Conservation (phyloP, 2,329 filamentous ascomycete species). For the Phyllosticta citrichinensis region DNA sequence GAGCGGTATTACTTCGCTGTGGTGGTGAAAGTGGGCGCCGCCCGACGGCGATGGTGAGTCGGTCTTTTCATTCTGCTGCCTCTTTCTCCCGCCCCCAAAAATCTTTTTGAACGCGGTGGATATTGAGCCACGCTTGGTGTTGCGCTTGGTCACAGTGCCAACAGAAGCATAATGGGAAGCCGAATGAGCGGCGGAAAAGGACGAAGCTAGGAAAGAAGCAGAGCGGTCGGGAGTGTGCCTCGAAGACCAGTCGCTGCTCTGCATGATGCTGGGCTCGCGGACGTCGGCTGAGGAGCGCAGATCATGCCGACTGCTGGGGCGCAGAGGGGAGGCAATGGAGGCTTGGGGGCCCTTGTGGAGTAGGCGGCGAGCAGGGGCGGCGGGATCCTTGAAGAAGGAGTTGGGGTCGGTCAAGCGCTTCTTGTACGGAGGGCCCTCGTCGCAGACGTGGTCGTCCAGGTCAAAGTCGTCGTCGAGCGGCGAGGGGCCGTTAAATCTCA, state of each 20-base stretch:
- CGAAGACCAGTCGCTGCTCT: slow-evolving; percentile 13
- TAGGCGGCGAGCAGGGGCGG: neutral
- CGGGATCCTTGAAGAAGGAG: neutral
- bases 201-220: slow-evolving; percentile 9
- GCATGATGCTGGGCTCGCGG: slow-evolving; percentile 17
- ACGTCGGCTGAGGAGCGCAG: slow-evolving; percentile 17
- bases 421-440: slow-evolving; percentile 10
- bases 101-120: slow-evolving; percentile 28
- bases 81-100: slow-evolving; percentile 23
- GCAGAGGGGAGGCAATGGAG: neutral
- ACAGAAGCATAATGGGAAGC: slow-evolving; percentile 21
- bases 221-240: neutral
- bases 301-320: slow-evolving; percentile 4
- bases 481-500: slow-evolving; percentile 30
- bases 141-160: slow-evolving; percentile 15
- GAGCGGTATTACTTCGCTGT: slow-evolving; percentile 20
- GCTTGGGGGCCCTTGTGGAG: slow-evolving; percentile 6
- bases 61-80: slow-evolving; percentile 19
- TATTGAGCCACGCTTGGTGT: slow-evolving; percentile 25
- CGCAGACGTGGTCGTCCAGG: slow-evolving; percentile 5
- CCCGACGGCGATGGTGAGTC: neutral
- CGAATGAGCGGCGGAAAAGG: slow-evolving; percentile 18
- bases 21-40: slow-evolving; percentile 20
- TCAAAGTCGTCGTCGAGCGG: slow-evolving; percentile 12
- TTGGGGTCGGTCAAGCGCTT: slow-evolving; percentile 10